Base-by-base conservation (phyloP, 805 yeast genomes). In the Kuraishia cidri region DNA sequence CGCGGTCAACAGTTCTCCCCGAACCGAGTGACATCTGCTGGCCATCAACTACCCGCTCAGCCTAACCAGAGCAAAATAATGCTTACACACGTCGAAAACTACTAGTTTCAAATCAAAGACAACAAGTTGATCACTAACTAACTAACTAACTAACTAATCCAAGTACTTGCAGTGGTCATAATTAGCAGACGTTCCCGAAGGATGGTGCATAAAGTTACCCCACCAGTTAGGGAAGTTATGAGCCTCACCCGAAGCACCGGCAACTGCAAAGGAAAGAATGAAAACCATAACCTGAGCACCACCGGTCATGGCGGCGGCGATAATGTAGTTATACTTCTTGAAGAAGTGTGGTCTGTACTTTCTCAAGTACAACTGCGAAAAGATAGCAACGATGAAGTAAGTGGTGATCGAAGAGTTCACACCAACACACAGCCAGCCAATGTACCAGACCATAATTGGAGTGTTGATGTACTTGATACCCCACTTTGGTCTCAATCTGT, bases 381-480 rank as follows among this genome's bases (percentile, higher is more conserved):
- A 12, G 31, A 47, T 22, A 29, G 50, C 53, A 25, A 47, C 46
- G 28, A 48, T 43, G 40, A 51, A 52, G 58, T 69, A 78, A 6
- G 73, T 54, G 21, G 71, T 65, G 52, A 75, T 77, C 50, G 75
- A 77, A 51, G 76, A 78, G 19, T 82, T 75, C 4, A 86, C 76
- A 24, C 83, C 79, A 26, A 90, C 88, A 11, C 90, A 88, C 44
- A 79, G 72, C 42, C 65, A 62, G 29, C 77, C 78, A n/a, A 71
- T 54, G 5, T 73, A 68, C 13, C 67, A 60, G 44, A 82, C 67
- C 34, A 84, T 77, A 8, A 79, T 76, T 1, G 87, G 84, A 50
- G 83, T 79, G 38, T 77, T 79, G 43, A 77, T 56, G 41, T 66
- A 65, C 28, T 55, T 48, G 22, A 62, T 36, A n/a, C 33, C 62